Evolutionary conservation across 1,284 basidiomycete species (phyloP).

Genomic region (Bondarzewia mesenterica): DNA sequence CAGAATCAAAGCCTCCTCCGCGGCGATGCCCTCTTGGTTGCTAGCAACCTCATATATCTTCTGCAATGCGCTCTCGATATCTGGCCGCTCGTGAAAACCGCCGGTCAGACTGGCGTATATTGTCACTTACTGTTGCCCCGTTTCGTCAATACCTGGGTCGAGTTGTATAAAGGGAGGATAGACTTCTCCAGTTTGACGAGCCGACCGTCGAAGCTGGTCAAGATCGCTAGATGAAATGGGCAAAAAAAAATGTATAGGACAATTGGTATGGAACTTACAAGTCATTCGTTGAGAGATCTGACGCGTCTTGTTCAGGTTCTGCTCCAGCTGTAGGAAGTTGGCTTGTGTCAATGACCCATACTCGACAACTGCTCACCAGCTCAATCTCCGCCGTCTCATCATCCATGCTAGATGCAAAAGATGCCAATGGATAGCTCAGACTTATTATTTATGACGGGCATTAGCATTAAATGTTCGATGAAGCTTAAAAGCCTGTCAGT

Average conservation of each 20-base stretch:
- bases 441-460: too few relatives aligned
- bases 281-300: conserved; percentile 80
- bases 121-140: conserved; percentile 52
- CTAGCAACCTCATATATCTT: conserved; percentile 74
- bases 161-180: conserved; percentile 66
- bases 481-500: too few relatives aligned
- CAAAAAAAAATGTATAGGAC: background rate
- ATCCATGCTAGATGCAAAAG: too few relatives aligned
- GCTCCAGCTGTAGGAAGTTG: conserved; percentile 50
- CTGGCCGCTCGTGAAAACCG: conserved; percentile 25
- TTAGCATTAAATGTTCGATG: too few relatives aligned
- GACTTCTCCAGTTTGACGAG: conserved; percentile 75
- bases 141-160: conserved; percentile 65
- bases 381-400: background rate
- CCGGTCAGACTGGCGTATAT: background rate
- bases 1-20: conserved; percentile 68
- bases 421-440: too few relatives aligned
- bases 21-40: conserved; percentile 67
- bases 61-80: conserved; percentile 67
- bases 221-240: conserved; percentile 42
- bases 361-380: background rate
- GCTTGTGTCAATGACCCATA: background rate
- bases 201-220: conserved; percentile 71
- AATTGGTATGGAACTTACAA: conserved; percentile 35
- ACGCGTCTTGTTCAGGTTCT: conserved; percentile 76